A percentile compares a stretch with the other conserved stretches of the same genome.
These are phyloP conservation scores for Aureobasidium pullulans DNA, from an alignment of 2,329 filamentous ascomycete species.

Conservation along the genomic window DNA sequence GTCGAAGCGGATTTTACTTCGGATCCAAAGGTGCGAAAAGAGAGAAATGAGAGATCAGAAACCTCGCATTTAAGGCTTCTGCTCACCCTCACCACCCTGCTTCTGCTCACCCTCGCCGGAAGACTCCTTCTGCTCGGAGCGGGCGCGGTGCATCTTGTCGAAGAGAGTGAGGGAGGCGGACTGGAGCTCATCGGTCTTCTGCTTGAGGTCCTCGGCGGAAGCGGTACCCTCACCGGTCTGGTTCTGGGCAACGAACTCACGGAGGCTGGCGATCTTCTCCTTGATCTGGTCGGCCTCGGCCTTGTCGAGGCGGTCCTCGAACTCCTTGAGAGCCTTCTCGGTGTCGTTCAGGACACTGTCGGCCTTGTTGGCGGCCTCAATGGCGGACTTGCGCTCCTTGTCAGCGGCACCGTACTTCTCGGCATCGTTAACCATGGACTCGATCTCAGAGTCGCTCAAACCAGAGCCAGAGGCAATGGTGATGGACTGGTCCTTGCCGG, in stretches of 20 bases:
- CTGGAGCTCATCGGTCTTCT: conserved; percentile 97
- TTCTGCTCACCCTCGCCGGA: conserved; percentile 36
- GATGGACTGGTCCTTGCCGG: conserved; percentile 95
- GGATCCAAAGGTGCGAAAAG: neutral
- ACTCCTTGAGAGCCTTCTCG: conserved; percentile 96
- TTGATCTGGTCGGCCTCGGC: conserved; percentile 84
- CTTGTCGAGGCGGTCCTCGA: conserved; percentile 99
- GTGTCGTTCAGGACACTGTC: conserved; percentile 96
- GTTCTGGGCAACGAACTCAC: conserved; percentile 78
- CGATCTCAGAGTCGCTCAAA: conserved; percentile 86
- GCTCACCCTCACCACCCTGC: conserved; percentile 30
- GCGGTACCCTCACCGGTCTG: conserved; percentile 82
- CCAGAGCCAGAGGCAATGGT: conserved; percentile 99
- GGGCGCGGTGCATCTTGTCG: conserved; percentile 99
- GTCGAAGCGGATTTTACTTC: neutral
- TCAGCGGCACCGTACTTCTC: conserved; percentile 98
- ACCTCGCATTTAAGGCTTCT: conserved; percentile 26
- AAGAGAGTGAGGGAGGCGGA: conserved; percentile 92
- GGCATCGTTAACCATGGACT: conserved; percentile 90
- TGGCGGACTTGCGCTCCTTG: conserved; percentile 91
- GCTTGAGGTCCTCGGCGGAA: conserved; percentile 90
- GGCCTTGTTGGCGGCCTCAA: conserved; percentile 94
- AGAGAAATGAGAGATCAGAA: neutral
- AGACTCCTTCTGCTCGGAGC: conserved; percentile 45
- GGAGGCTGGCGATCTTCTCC: conserved; percentile 90